Base-by-base conservation (phyloP, 495 filamentous ascomycete species). In the Geoglossum glabrum region DNA sequence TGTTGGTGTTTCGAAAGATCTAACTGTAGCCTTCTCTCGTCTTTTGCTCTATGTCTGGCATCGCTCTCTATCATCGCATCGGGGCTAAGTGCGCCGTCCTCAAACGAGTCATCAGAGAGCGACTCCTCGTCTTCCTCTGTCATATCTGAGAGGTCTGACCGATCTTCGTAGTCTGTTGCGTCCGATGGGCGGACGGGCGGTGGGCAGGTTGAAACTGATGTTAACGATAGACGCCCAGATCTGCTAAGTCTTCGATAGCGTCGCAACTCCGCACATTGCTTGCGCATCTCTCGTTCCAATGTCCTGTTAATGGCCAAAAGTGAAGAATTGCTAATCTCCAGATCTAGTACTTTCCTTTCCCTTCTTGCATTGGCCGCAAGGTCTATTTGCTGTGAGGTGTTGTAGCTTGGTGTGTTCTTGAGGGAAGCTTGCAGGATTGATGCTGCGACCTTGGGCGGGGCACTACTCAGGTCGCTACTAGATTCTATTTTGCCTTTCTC, bases 311-410 rank as follows among this genome's bases (percentile, higher is more conserved):
- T 96, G n/a, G 93, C 93, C 30, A 95, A 76, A 8, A 99, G 78
- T 25, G 88, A 95, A 1, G 87, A 90, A 62, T 99, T 99, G 60
- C 86, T 94, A 59, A 99, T 99, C 65, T 99, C 86, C n/a, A 99
- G 73, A 67, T 99, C 92, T 62, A 97, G 73, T 30, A 99, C 90
- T 69, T 96, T 97, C 57, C 92, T 81, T 69, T 96, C 92, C 7
- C 86, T 81, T 17, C 92, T 80, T 7, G 92, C 92, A 67, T 85
- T 90, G 11, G 84, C 76, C 1, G 89, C 87, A 9, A 82, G 70
- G 38, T 89, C 86, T 55, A 77, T 67, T 26, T 77, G 75, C 56
- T 77, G 77, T 11, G 74, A 61, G 59, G 60, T 56, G 50, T 59
- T 65, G 30, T 67, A 63, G 10, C 61, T 45, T 50, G 38, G 17